Percentiles rank a stretch among this genome's conserved stretches.
These are phyloP conservation scores for Pleurotus pulmonarius DNA, from an alignment of 768 basidiomycete species.

Conservation along the genomic window DNA sequence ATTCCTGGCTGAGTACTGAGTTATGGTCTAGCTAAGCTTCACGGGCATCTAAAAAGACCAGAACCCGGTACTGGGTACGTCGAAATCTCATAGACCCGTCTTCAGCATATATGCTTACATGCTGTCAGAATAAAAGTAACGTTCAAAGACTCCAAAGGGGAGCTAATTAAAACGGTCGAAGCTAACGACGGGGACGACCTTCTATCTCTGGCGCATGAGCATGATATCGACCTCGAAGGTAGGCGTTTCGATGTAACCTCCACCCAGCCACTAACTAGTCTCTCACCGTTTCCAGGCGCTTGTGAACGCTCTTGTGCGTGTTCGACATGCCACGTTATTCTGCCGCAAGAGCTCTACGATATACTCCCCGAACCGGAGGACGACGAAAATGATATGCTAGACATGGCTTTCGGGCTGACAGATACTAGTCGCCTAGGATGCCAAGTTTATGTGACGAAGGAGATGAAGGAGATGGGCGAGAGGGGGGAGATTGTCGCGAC, in stretches of 20 bases:
- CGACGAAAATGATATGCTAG: slow-evolving; percentile 98
- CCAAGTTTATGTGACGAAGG: slow-evolving; percentile 73
- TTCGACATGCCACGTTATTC: slow-evolving; percentile 95
- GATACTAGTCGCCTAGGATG: slow-evolving; percentile 87
- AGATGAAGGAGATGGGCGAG: slow-evolving; percentile 83
- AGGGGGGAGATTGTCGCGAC: slow-evolving; percentile 81
- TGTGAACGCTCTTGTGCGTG: slow-evolving; percentile 97
- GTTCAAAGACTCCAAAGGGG: slow-evolving; percentile 87
- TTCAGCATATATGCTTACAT: slow-evolving; percentile 3
- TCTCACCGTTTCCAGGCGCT: slow-evolving; percentile 57
- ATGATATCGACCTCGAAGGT: slow-evolving; percentile 97
- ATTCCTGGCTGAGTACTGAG: background rate
- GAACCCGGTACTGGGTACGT: slow-evolving; percentile 65
- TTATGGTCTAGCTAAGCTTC: slow-evolving; percentile 22
- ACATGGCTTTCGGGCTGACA: slow-evolving; percentile 95
- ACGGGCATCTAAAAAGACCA: slow-evolving; percentile 59
- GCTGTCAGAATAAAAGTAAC: slow-evolving; percentile 73
- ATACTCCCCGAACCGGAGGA: slow-evolving; percentile 89
- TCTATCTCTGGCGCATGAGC: slow-evolving; percentile 86
- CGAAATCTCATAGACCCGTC: slow-evolving; percentile 1
- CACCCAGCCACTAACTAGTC: background rate
- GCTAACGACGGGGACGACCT: slow-evolving; percentile 94
- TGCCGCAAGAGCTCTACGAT: slow-evolving; percentile 80
- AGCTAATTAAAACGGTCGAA: slow-evolving; percentile 81
- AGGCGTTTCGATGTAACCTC: slow-evolving; percentile 16